Evolutionary conservation across 192 early-diverging fungal genomes (phyloP).

Genomic region (Obelidium mucronatum): DNA sequence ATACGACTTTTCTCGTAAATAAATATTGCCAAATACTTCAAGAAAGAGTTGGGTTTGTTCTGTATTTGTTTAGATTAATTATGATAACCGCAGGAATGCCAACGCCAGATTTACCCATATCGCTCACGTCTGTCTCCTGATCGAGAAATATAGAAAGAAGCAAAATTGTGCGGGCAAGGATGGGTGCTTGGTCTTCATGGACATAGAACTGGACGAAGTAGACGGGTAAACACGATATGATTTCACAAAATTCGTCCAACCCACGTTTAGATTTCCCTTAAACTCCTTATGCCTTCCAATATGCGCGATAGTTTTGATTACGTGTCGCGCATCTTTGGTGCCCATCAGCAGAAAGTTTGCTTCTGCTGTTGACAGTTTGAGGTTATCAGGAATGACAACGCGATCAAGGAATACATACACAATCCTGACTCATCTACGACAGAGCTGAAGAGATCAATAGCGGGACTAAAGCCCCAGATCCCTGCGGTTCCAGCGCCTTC

Average conservation of each 20-base stretch:
- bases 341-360: constrained; percentile 53
- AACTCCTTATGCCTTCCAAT: constrained; percentile 41
- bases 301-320: constrained; percentile 56
- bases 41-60: constrained; percentile 58
- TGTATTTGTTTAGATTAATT: constrained; percentile 1
- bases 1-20: constrained; percentile 49
- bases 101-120: constrained; percentile 43
- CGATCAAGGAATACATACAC: no score
- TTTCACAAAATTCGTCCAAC: background rate
- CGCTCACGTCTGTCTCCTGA: constrained; percentile 29
- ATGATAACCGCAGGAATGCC: no score
- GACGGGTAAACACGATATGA: background rate
- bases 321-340: constrained; percentile 51
- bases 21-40: constrained; percentile 62
- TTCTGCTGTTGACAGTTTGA: background rate
- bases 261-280: constrained; percentile 29
- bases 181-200: constrained; percentile 55
- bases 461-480: constrained; percentile 51
- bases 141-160: constrained; percentile 52
- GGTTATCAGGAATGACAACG: no score
- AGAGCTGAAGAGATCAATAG: constrained; percentile 47
- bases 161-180: constrained; percentile 55
- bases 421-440: background rate
- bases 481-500: constrained; percentile 50
- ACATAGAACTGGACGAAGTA: constrained; percentile 54